Conservation (phyloP, 495 filamentous ascomycete genomes). For the Hypoxylon cercidicola region DNA sequence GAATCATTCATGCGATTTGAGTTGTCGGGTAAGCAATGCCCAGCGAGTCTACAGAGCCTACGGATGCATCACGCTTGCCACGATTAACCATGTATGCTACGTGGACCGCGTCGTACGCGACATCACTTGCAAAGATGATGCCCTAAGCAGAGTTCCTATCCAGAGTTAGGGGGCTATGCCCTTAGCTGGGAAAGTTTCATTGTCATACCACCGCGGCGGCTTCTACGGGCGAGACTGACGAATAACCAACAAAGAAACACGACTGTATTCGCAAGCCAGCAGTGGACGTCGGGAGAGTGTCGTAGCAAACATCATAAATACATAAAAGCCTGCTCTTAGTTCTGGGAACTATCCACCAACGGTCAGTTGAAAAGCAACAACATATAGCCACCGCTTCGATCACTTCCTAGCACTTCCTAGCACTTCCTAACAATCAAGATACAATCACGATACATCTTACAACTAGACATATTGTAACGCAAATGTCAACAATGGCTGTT, state of each 20-base stretch:
- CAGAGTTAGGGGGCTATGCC: not conserved
- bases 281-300: not conserved
- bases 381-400: no score
- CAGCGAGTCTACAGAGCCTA: not conserved
- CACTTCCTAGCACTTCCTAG: no score
- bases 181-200: slow-evolving; percentile 21
- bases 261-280: slow-evolving; percentile 13
- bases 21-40: slow-evolving; percentile 19
- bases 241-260: slow-evolving; percentile 16
- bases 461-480: no score
- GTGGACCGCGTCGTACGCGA: no score
- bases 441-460: not conserved
- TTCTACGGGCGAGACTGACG: slow-evolving; percentile 3
- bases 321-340: no score
- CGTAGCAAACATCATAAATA: no score
- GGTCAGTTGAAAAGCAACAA: no score
- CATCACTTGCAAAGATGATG: slow-evolving; percentile 10
- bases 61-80: not conserved
- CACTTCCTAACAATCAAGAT: not conserved
- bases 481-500: slow-evolving; percentile 23
- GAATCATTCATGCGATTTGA: slow-evolving; percentile 6
- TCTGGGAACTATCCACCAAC: no score
- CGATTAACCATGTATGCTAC: no score
- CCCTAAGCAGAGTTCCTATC: not conserved
- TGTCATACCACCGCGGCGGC: slow-evolving; percentile 27